Base-by-base conservation (phyloP, 768 basidiomycete species). In the Filobasidium floriforme region DNA sequence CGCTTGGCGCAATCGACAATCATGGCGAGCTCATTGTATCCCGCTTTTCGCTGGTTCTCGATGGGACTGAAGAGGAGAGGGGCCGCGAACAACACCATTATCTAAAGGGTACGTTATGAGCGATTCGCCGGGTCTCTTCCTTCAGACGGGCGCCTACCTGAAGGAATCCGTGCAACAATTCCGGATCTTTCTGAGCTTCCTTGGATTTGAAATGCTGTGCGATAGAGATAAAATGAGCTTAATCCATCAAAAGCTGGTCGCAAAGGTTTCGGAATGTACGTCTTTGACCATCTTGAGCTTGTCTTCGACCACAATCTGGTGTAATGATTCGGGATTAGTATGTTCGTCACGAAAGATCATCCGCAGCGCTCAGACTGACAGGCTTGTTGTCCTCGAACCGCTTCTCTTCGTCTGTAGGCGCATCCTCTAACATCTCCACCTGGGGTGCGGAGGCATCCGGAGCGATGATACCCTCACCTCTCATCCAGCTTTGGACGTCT, bases 321-420 rank as follows among this genome's bases (percentile, higher is more conserved):
- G 24, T 2, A 37, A 37, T 18, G 1, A 1, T 37, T 4, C 4
- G 1, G 0, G 14, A 12, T 63, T 9, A 63, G 41, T 55, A 41
- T 55, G 18, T 59, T 32, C 14, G 11, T 22, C 9, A 37, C 3
- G 4, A 3, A 37, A 37, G 9, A 9, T 37, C 32, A 37, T 37
- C 32, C 32, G 9, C 32, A 3, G 9, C 32, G 9, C 32, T 9
- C 32, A 37, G 32, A 41, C 59, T 55, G 14, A 55, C 65, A 29
- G 60, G 41, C 61, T 66, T 66, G 44, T 59, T 59, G 37, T 65
- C 60, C 29, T 68, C 60, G 29, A 68, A 68, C 10, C 60, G 49
- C 41, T 52, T 44, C 60, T 68, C 67, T 41, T 68, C 63, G 14
- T 65, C 62, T 26, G 40, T 65, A 11, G 63, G 43, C 7, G 32